Base-by-base conservation (phyloP, 495 filamentous ascomycete genomes). In the Amphirosellinia nigrospora region DNA sequence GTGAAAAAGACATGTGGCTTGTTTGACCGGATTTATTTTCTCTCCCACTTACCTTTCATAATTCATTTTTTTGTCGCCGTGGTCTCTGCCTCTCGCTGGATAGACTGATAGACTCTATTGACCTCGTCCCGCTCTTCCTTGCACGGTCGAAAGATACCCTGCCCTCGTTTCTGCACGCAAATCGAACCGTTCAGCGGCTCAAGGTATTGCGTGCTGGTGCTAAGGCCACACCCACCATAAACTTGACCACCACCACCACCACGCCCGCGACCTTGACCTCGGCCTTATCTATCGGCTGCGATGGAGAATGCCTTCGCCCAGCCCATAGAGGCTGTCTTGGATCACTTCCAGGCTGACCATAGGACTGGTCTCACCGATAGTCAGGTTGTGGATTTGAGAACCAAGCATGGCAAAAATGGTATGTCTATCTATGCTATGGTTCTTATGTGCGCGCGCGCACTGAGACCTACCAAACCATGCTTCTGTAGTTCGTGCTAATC, bases 371-470 rank as follows among this genome's bases (percentile, higher is more conserved):
- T 98, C 70, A 90, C 87, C 26, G 86, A 91, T 64, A 77, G 82
- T 26, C 92, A 94, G 77, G 90, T 95, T n/a, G 21, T 81, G 32
- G 80, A 84, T 56, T 84, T 84, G 59, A 87, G 88, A 73, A 73
- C 86, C 72, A 92, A 90, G 82, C 83, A 95, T 84, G 94, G 94
- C 48, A 90, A 86, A 62, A 98, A 98, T 88, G 92, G 94, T 97
- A 84, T 79, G 88, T 72, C 38, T 58, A 4, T 53, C 26, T 48
- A 10, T 21, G n/a, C 21, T 16, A 26, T 39, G 46, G 4, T 39
- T n/a, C 7, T 38, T n/a, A 21, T 6, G 53, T 19, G 34, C 23
- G 48, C 15, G 15, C 34, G 45, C 58, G 65, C 70, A 53, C 67
- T 36, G 59, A 48, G 39, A 48, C 50, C 55, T 71, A 72, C 19